A percentile compares a stretch with the other conserved stretches of the same genome.
Conservation (phyloP, 1,139 yeast species). For the Yamadazyma aaseri region DNA sequence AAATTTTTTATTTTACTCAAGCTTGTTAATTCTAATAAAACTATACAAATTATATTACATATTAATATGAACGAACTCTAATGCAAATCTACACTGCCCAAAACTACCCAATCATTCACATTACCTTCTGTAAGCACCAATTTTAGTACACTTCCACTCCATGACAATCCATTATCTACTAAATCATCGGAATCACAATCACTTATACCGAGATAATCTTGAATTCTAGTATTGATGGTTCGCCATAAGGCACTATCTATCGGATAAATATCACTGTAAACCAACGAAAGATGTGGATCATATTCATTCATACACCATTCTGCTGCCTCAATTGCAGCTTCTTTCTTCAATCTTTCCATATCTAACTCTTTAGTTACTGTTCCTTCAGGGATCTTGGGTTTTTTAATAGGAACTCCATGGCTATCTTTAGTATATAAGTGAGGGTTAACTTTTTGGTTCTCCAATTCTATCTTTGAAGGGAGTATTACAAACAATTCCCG, state of each 20-base stretch:
- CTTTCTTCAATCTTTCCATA: slow-evolving; percentile 22
- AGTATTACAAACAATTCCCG: slow-evolving; percentile 63
- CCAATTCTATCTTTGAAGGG: slow-evolving; percentile 38
- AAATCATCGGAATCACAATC: slow-evolving; percentile 42
- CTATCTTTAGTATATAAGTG: slow-evolving; percentile 38
- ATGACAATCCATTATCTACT: slow-evolving; percentile 40
- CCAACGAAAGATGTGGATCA: slow-evolving; percentile 73
- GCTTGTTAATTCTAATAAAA: too few relatives aligned
- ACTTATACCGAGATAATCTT: slow-evolving; percentile 61
- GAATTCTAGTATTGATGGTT: slow-evolving; percentile 66
- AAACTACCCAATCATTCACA: slow-evolving; percentile 65
- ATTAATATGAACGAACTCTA: too few relatives aligned
- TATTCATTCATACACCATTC: slow-evolving; percentile 59
- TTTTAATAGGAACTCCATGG: slow-evolving; percentile 31
- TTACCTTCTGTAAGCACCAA: slow-evolving; percentile 77
- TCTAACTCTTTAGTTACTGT: slow-evolving; percentile 23
- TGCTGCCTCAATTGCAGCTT: slow-evolving; percentile 40
- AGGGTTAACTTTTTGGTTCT: slow-evolving; percentile 37
- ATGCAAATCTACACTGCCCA: slow-evolving; percentile 48
- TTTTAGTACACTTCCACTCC: slow-evolving; percentile 70
- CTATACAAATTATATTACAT: too few relatives aligned
- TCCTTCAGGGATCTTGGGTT: slow-evolving; percentile 22
- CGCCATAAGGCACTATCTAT: slow-evolving; percentile 68
- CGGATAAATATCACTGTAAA: slow-evolving; percentile 66
- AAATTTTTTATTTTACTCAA: too few relatives aligned